Conservation (phyloP, 1,284 basidiomycete species). For the Ganoderma leucocontextum region DNA sequence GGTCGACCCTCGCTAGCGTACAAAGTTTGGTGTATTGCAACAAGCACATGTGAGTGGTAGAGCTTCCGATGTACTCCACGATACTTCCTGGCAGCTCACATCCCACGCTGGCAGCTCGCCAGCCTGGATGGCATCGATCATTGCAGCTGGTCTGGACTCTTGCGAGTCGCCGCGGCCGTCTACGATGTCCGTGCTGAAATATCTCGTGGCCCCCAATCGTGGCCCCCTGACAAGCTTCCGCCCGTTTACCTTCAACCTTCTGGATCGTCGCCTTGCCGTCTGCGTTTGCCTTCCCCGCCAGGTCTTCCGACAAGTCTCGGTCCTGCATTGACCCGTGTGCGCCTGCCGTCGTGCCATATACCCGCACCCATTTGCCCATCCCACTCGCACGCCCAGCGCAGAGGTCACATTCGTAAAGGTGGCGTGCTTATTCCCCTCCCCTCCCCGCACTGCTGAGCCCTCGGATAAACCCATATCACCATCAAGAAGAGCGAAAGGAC, state of each 20-base stretch:
- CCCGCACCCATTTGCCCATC: background rate
- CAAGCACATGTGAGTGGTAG: background rate
- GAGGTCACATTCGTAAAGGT: background rate
- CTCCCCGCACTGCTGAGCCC: background rate
- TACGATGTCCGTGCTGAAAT: background rate
- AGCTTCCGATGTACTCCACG: background rate
- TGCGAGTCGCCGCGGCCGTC: background rate
- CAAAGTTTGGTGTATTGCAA: background rate
- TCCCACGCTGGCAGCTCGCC: background rate
- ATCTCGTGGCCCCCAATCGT: background rate
- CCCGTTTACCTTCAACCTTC: background rate
- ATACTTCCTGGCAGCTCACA: background rate
- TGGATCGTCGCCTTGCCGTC: background rate
- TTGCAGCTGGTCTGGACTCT: constrained; percentile 1
- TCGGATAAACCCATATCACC: constrained; percentile 6
- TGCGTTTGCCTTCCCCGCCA: background rate
- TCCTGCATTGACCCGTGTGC: background rate
- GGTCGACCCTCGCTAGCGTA: background rate
- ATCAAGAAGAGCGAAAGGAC: background rate
- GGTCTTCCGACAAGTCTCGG: background rate
- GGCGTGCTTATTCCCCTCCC: background rate
- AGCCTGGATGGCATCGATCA: background rate
- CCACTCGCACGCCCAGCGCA: background rate
- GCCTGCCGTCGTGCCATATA: background rate
- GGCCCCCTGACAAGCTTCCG: background rate